Evolutionary conservation across 306 rosid species (phyloP).

Genomic region (Acacia crassicarpa): DNA sequence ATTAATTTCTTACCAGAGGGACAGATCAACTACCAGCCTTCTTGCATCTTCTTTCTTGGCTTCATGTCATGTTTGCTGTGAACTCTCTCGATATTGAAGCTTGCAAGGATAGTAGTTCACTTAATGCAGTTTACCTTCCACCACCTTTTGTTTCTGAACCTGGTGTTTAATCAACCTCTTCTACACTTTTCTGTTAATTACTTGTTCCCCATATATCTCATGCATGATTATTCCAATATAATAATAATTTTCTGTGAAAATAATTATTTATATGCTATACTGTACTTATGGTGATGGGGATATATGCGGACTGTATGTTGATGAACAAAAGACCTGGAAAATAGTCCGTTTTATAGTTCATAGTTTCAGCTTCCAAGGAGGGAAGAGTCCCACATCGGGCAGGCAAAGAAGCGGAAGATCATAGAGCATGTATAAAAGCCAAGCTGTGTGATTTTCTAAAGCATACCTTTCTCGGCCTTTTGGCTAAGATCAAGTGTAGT

Average conservation of each 20-base stretch:
- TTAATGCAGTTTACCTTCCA: neutral
- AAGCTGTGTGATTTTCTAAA: rapidly evolving
- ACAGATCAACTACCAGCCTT: neutral
- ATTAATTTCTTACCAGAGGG: neutral
- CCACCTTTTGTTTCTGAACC: neutral
- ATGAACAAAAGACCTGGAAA: neutral
- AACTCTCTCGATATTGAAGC: neutral
- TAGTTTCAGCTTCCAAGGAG: neutral
- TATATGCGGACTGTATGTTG: neutral
- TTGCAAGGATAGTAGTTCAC: neutral
- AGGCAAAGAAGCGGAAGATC: neutral
- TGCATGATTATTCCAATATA: neutral
- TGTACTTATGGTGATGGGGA: neutral
- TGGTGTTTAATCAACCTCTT: neutral
- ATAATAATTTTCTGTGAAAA: neutral
- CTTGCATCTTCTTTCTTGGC: neutral
- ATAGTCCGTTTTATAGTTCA: neutral
- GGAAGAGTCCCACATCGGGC: neutral
- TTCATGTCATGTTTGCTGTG: neutral
- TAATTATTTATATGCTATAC: neutral
- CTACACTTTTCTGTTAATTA: neutral
- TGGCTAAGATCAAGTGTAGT: neutral
- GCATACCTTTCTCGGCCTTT: neutral
- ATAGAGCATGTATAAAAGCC: neutral
- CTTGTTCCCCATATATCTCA: neutral